These are phyloP conservation scores for Corchorus olitorius DNA, from an alignment of 345 rosid genomes.

Conservation along the genomic window DNA sequence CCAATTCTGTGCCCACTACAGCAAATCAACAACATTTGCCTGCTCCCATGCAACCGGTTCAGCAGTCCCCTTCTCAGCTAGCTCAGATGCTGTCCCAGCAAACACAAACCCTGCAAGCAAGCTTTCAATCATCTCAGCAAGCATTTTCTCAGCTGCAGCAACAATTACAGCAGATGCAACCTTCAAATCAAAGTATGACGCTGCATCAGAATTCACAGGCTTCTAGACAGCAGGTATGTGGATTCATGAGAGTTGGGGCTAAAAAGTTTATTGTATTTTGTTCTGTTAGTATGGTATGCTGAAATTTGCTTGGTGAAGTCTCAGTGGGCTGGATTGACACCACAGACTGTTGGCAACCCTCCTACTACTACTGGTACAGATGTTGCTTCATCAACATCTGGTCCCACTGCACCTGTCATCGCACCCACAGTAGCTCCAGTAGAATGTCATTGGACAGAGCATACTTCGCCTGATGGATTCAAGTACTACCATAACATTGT, in stretches of 20 bases:
- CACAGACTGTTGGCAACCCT: constrained; percentile 42
- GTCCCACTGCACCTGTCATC: constrained; percentile 38
- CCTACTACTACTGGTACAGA: constrained; percentile 47
- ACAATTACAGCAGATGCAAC: constrained; percentile 88
- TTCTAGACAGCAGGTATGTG: constrained; percentile 70
- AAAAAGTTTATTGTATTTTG: background rate
- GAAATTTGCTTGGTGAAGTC: constrained; percentile 28
- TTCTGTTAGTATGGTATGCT: constrained; percentile 19
- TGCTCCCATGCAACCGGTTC: constrained; percentile 57
- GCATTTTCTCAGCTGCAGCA: constrained; percentile 95
- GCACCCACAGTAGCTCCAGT: constrained; percentile 43
- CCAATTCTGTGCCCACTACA: constrained; percentile 43
- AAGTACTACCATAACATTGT: constrained; percentile 83
- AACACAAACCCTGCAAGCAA: constrained; percentile 86
- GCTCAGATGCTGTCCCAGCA: constrained; percentile 94
- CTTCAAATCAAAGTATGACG: constrained; percentile 56
- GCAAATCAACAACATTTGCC: constrained; percentile 54
- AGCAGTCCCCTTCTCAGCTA: constrained; percentile 89
- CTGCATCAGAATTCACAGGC: constrained; percentile 60
- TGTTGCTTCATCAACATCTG: constrained; percentile 46
- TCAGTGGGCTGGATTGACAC: constrained; percentile 66
- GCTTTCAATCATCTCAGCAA: constrained; percentile 91
- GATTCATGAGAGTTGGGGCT: background rate
- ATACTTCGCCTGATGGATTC: constrained; percentile 96
- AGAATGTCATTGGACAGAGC: constrained; percentile 93